These are phyloP conservation scores for Penicillium steckii DNA, from an alignment of 495 filamentous ascomycete genomes.

Conservation along the genomic window DNA sequence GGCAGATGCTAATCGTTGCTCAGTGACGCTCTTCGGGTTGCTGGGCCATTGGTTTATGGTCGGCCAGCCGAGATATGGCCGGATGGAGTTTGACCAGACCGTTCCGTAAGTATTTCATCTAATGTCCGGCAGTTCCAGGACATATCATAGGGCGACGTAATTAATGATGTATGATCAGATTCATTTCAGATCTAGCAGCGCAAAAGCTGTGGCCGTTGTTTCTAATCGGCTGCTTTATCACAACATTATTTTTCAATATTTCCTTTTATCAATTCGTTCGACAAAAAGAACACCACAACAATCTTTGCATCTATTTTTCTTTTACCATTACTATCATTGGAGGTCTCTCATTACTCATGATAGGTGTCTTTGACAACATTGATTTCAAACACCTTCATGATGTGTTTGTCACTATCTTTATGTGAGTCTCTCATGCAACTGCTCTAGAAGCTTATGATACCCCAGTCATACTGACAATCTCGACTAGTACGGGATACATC, in stretches of 20 bases:
- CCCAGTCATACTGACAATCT: slow-evolving; percentile 5
- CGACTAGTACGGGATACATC: slow-evolving; percentile 14
- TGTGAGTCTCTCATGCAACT: slow-evolving; percentile 8
- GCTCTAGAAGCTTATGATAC: background rate
- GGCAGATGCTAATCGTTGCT: background rate
- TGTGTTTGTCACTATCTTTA: slow-evolving; percentile 18
- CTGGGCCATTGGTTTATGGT: slow-evolving; percentile 18
- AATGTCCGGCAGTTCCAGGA: background rate
- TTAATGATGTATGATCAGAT: slow-evolving; percentile 7
- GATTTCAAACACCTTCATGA: slow-evolving; percentile 15
- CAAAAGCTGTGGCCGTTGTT: slow-evolving; percentile 20
- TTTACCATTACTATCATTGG: slow-evolving; percentile 18
- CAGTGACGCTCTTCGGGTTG: slow-evolving; percentile 17
- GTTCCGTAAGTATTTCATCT: slow-evolving; percentile 14
- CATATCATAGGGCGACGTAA: background rate
- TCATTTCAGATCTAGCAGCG: slow-evolving; percentile 22
- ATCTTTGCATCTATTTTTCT: slow-evolving; percentile 12
- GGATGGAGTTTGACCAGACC: slow-evolving; percentile 21
- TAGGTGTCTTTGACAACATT: slow-evolving; percentile 20
- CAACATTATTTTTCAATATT: slow-evolving; percentile 16
- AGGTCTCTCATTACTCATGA: slow-evolving; percentile 15
- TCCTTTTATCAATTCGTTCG: slow-evolving; percentile 22
- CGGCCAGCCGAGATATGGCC: slow-evolving; percentile 17
- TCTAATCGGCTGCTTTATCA: slow-evolving; percentile 16
- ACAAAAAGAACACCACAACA: slow-evolving; percentile 16